Percentiles rank a stretch among this genome's conserved stretches.
These are phyloP conservation scores for Calonectria leucothoes DNA, from an alignment of 2,329 filamentous ascomycete genomes.

Conservation along the genomic window DNA sequence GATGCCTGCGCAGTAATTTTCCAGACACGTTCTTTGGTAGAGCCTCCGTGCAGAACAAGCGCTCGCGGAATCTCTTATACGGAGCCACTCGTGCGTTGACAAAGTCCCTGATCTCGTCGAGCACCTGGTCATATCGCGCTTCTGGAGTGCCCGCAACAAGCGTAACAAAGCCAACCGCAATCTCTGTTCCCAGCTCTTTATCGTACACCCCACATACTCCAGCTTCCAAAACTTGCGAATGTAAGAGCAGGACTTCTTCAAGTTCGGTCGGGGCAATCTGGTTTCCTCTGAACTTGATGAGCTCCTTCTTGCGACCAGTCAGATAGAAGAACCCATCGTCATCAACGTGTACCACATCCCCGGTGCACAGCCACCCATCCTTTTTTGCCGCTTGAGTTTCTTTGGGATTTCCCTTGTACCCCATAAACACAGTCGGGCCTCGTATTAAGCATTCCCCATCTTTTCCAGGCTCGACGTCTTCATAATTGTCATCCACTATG, in stretches of 20 bases:
- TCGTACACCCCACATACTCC: conserved; percentile 45
- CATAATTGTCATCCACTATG: conserved; percentile 43
- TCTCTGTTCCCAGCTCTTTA: conserved; percentile 40
- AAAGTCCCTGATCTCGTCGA: conserved; percentile 36
- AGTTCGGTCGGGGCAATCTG: conserved; percentile 46
- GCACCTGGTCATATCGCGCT: background rate
- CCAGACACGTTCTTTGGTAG: conserved; percentile 45
- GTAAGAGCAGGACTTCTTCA: conserved; percentile 43
- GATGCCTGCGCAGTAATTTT: conserved; percentile 43
- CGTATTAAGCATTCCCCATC: conserved; percentile 43
- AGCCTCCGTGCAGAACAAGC: conserved; percentile 37
- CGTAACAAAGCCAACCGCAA: conserved; percentile 45
- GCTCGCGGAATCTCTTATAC: conserved; percentile 46
- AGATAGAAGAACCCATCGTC: conserved; percentile 45
- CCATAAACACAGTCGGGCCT: conserved; percentile 43
- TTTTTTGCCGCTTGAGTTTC: conserved; percentile 41
- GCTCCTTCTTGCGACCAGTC: conserved; percentile 47
- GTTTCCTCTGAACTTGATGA: conserved; percentile 29
- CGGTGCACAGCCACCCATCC: conserved; percentile 46
- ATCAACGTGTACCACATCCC: conserved; percentile 44
- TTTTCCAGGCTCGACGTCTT: conserved; percentile 40
- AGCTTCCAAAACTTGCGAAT: conserved; percentile 42
- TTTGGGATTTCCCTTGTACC: conserved; percentile 41
- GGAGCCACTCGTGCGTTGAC: conserved; percentile 43
- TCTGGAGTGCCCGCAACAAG: conserved; percentile 19